phyloP scores from a whole-genome alignment of 192 early-diverging fungal species.

The Mortierella hygrophila region DNA sequence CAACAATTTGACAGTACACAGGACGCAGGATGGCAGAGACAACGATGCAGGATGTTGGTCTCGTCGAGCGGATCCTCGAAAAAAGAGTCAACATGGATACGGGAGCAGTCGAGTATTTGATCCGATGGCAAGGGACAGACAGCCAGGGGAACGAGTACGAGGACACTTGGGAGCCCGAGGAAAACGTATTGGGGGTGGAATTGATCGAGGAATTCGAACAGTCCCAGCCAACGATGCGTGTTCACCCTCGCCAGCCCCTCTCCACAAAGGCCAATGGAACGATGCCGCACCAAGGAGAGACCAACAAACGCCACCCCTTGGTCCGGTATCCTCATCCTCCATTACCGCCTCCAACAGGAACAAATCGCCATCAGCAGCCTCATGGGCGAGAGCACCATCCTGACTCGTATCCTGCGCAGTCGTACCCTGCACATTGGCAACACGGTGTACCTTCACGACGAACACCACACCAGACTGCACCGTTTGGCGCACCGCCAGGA shows the following conservation, averaged over 20 bases:
- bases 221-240: background rate
- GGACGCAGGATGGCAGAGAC: slow-evolving; percentile 31
- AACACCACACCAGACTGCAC: background rate
- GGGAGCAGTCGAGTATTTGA: slow-evolving; percentile 33
- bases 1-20: background rate
- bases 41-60: slow-evolving; percentile 29
- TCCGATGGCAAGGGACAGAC: slow-evolving; percentile 46
- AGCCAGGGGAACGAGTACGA: slow-evolving; percentile 33
- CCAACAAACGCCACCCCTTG: background rate
- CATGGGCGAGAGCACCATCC: background rate
- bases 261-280: background rate
- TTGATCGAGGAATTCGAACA: slow-evolving; percentile 46
- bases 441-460: background rate
- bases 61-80: slow-evolving; percentile 49
- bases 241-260: slow-evolving; percentile 16
- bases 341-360: background rate
- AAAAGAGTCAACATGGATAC: slow-evolving; percentile 36
- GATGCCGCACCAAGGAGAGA: background rate
- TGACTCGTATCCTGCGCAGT: background rate
- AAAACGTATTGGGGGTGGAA: slow-evolving; percentile 43
- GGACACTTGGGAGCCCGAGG: slow-evolving; percentile 49
- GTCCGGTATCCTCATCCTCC: background rate
- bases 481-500: background rate
- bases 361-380: background rate
- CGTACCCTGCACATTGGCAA: background rate